These are phyloP conservation scores for Tetragonia tetragonoides DNA, from an alignment of 148 eudicot species.

Conservation along the genomic window DNA sequence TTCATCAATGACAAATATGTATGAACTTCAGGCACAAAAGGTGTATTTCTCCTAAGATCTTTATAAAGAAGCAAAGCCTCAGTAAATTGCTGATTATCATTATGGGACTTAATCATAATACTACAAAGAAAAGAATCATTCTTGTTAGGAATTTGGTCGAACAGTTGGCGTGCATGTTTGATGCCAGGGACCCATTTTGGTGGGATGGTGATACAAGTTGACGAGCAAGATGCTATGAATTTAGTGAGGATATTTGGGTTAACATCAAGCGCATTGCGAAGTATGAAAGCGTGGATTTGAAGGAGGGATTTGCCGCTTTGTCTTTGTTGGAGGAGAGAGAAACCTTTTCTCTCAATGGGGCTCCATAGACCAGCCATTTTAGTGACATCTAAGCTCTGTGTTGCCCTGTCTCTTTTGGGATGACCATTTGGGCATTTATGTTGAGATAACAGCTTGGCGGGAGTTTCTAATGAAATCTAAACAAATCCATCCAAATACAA, in stretches of 20 bases:
- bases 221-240: conserved; percentile 46
- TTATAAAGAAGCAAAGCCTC: conserved; percentile 46
- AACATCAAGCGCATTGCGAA: conserved; percentile 42
- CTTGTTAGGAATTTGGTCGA: conserved; percentile 46
- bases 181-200: neutral
- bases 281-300: conserved; percentile 71
- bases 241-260: conserved; percentile 59
- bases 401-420: neutral
- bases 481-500: no score
- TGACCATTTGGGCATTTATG: neutral
- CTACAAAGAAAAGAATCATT: conserved; percentile 59
- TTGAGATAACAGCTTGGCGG: neutral
- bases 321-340: conserved; percentile 47
- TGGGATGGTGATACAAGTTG: neutral
- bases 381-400: neutral
- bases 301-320: conserved; percentile 42
- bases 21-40: conserved; percentile 55
- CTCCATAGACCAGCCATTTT: conserved; percentile 48
- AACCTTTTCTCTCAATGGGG: conserved; percentile 45
- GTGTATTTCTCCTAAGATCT: conserved; percentile 34
- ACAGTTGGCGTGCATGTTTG: conserved; percentile 58
- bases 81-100: conserved; percentile 34
- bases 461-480: no score
- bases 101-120: conserved; percentile 57
- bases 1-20: conserved; percentile 59